A percentile compares a stretch with the other conserved stretches of the same genome.
phyloP scores from a whole-genome alignment of 2,329 filamentous ascomycete genomes.

The Aplosporella prunicola region DNA sequence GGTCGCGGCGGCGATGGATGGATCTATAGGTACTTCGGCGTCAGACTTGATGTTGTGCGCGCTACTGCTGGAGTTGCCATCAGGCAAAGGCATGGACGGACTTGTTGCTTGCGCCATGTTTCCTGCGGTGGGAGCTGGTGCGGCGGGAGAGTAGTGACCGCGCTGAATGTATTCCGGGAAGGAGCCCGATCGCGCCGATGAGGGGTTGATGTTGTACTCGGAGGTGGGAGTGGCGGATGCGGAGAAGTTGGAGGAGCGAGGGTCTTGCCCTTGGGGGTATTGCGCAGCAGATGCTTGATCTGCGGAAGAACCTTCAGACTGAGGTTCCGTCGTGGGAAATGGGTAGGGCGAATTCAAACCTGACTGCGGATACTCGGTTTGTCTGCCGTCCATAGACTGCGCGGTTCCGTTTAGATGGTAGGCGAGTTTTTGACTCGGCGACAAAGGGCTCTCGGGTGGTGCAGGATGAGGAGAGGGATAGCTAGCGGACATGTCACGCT shows the following conservation, averaged over 20 bases:
- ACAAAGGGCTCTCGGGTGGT: constrained; percentile 30
- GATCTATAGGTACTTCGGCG: constrained; percentile 97
- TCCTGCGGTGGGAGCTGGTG: constrained; percentile 64
- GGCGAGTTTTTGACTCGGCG: constrained; percentile 31
- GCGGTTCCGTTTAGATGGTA: constrained; percentile 28
- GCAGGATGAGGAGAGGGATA: constrained; percentile 33
- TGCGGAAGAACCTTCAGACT: constrained; percentile 78
- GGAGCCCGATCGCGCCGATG: constrained; percentile 66
- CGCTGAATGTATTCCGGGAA: constrained; percentile 85
- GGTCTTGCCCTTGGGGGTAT: constrained; percentile 75
- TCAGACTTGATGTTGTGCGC: constrained; percentile 81
- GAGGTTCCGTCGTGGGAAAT: constrained; percentile 41
- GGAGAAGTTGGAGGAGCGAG: constrained; percentile 62
- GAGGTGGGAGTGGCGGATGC: constrained; percentile 76
- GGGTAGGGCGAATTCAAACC: constrained; percentile 47
- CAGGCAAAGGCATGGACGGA: constrained; percentile 85
- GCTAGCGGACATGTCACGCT: constrained; percentile 40
- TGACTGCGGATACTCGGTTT: constrained; percentile 45
- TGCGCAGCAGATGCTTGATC: constrained; percentile 91
- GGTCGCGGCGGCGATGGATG: constrained; percentile 84
- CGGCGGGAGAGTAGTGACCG: constrained; percentile 67
- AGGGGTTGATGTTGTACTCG: constrained; percentile 74
- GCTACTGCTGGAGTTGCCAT: constrained; percentile 62
- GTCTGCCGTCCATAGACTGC: constrained; percentile 47
- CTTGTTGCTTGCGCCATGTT: constrained; percentile 99